Base-by-base conservation (phyloP, 75 land plant genomes). In the Isoetes taiwanensis region DNA sequence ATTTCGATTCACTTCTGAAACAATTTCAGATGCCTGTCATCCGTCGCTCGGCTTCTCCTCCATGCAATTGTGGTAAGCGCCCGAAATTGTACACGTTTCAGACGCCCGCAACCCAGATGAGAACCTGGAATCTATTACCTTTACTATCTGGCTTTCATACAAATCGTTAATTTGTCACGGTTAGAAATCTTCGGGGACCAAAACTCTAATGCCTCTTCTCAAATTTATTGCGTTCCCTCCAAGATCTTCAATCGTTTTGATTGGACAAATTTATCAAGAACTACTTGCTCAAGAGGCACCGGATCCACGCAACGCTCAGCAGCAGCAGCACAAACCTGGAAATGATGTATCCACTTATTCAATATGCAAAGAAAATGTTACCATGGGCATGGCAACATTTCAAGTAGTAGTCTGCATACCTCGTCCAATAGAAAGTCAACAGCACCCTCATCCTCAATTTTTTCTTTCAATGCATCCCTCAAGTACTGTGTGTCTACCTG, bases 271-370 rank as follows among this genome's bases (percentile, higher is more conserved):
- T 52, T 87, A 32, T 93, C 98, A 62, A 93, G 63, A 50, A 88
- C 80, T 30, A 82, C 74, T 12, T 72, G 71, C 63, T 93, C 98
- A 56, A 93, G 55, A 23, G 90, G 83, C 33, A 77, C 76, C 30
- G 96, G 81, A 56, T 93, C 98, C 30, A 79, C 78, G 73, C 98
- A 88, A 37, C 98, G 82, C 63, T 93, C 98, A 2, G 89, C 66
- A 67, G 86, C 83, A 62, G 96, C 80, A 65, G 70, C 79, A 38
- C 80, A 77, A 27, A 93, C 90, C 98, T 93, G 78, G 6, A 62
- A 53, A 64, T 10, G 24, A 20, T 34, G 8, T 6, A 19, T 12
- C n/a, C 8, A 17, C 52, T 48, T 48, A 37, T 10, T 9, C 14
- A 37, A 10, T 10, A 10, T 14, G 14, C 9, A 37, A 14, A 10